phyloP scores from a whole-genome alignment of 2,329 filamentous ascomycete genomes.

The Fusarium palustre region DNA sequence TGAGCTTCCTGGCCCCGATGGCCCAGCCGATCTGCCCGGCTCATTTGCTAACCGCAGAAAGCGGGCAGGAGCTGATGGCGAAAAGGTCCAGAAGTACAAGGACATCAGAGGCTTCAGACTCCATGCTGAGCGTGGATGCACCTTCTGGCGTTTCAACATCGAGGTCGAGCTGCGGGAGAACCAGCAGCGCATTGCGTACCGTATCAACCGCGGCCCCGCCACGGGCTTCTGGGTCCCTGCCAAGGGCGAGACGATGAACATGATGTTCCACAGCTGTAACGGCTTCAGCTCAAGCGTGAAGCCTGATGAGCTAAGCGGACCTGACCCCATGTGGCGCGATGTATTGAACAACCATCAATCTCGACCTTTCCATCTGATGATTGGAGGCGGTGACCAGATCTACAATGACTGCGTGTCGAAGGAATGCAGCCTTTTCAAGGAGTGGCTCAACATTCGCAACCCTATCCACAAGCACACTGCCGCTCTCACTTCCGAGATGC shows the following conservation, averaged over 20 bases:
- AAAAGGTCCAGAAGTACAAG: slow-evolving; percentile 82
- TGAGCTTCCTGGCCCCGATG: slow-evolving; percentile 58
- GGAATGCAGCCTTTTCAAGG: slow-evolving; percentile 79
- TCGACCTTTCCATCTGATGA: slow-evolving; percentile 96
- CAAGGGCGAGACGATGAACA: slow-evolving; percentile 88
- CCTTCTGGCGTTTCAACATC: slow-evolving; percentile 97
- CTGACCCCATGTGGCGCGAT: slow-evolving; percentile 96
- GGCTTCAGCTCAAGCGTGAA: slow-evolving; percentile 88
- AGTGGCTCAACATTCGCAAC: slow-evolving; percentile 87
- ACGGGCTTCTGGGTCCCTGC: slow-evolving; percentile 96
- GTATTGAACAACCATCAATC: slow-evolving; percentile 93
- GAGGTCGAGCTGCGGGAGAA: slow-evolving; percentile 84
- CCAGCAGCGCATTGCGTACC: slow-evolving; percentile 91
- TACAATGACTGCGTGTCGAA: slow-evolving; percentile 90
- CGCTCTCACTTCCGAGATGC: slow-evolving; percentile 83
- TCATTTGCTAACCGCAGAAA: slow-evolving; percentile 67
- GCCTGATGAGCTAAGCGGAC: slow-evolving; percentile 84
- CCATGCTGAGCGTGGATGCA: slow-evolving; percentile 86
- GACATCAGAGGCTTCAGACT: slow-evolving; percentile 86
- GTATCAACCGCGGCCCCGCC: slow-evolving; percentile 90
- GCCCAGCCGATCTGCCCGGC: slow-evolving; percentile 61
- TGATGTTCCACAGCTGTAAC: slow-evolving; percentile 99
- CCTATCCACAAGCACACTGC: slow-evolving; percentile 81
- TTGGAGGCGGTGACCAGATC: slow-evolving; percentile 96
- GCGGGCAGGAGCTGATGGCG: slow-evolving; percentile 74